These are phyloP conservation scores for Amanita rubescens DNA, from an alignment of 768 basidiomycete species.

Conservation along the genomic window DNA sequence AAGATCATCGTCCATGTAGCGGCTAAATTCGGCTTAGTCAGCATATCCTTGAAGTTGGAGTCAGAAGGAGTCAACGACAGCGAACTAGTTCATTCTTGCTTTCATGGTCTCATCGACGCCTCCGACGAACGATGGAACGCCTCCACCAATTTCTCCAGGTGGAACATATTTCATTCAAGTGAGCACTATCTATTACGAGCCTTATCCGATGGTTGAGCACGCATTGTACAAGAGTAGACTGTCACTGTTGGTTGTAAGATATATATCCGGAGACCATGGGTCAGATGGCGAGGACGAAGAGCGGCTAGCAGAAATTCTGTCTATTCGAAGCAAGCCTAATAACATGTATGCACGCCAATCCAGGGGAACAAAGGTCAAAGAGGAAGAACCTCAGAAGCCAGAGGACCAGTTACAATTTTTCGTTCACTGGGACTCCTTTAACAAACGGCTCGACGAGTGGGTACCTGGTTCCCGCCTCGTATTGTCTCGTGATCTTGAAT, in stretches of 20 bases:
- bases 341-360: constrained; percentile 50
- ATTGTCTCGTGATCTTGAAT: constrained; percentile 81
- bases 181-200: constrained; percentile 21
- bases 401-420: constrained; percentile 91
- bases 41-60: constrained; percentile 6
- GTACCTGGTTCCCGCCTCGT: constrained; percentile 83
- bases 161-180: constrained; percentile 76
- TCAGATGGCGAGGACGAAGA: constrained; percentile 75
- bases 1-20: constrained; percentile 61
- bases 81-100: neutral
- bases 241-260: constrained; percentile 94
- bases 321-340: constrained; percentile 81
- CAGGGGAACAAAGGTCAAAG: constrained; percentile 31
- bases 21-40: constrained; percentile 15
- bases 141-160: constrained; percentile 63
- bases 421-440: constrained; percentile 98
- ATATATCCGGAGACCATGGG: constrained; percentile 76
- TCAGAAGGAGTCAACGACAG: neutral
- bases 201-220: constrained; percentile 25
- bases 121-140: constrained; percentile 35
- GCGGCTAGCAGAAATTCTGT: constrained; percentile 91
- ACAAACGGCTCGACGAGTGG: constrained; percentile 99
- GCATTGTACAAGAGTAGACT: constrained; percentile 32
- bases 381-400: constrained; percentile 37
- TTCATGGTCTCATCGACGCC: constrained; percentile 32